Conservation (phyloP, 2,329 filamentous ascomycete species). For the Penicillium brasilianum region DNA sequence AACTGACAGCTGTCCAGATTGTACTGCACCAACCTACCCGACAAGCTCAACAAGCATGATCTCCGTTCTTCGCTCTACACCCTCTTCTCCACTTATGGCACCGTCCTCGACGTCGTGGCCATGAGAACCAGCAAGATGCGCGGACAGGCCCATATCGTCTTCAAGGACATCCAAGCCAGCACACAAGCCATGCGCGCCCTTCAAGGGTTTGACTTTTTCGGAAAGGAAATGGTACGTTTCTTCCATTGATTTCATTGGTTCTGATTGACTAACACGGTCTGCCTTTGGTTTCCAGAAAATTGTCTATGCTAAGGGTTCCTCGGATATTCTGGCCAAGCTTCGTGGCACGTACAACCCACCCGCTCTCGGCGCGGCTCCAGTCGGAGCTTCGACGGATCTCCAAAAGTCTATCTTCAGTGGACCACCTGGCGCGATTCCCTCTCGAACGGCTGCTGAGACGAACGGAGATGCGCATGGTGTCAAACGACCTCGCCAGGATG, state of each 20-base stretch:
- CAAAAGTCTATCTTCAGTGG: conserved; percentile 82
- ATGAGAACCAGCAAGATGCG: conserved; percentile 91
- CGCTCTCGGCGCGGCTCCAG: conserved; percentile 52
- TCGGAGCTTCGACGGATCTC: conserved; percentile 71
- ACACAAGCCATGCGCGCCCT: conserved; percentile 91
- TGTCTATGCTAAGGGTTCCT: conserved; percentile 87
- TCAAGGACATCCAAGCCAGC: conserved; percentile 85
- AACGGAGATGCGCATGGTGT: conserved; percentile 59
- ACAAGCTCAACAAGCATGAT: conserved; percentile 89
- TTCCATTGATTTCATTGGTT: too few species aligned
- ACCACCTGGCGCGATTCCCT: conserved; percentile 51
- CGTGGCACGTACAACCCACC: conserved; percentile 86
- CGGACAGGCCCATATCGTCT: conserved; percentile 92
- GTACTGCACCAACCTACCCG: conserved; percentile 86
- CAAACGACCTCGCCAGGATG: conserved; percentile 73
- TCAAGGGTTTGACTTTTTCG: conserved; percentile 84
- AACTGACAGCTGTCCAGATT: conserved; percentile 62
- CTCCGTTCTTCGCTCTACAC: conserved; percentile 87
- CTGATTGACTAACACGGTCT: not conserved
- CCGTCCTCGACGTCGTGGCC: conserved; percentile 88
- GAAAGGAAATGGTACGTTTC: conserved; percentile 75
- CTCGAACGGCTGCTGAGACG: conserved; percentile 56
- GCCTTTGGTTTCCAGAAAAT: conserved; percentile 76
- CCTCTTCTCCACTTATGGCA: conserved; percentile 91
- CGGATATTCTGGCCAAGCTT: conserved; percentile 84